These are phyloP conservation scores for Artemisia argyi DNA, from an alignment of 129 eudicot species.

Conservation along the genomic window DNA sequence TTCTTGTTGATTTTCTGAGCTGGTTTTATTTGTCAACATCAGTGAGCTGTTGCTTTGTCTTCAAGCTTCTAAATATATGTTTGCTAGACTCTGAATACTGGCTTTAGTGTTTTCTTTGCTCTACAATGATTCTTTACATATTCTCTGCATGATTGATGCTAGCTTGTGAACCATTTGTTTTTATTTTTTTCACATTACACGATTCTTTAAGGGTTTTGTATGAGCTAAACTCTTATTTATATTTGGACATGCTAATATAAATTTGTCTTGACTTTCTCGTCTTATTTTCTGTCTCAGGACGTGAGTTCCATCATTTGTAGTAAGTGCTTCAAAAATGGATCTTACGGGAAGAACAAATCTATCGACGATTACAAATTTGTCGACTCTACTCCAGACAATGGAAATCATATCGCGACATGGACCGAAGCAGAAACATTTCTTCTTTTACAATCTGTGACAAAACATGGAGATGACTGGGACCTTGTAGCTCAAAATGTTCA, in stretches of 20 bases:
- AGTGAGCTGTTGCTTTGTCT: background rate
- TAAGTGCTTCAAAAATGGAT: constrained; percentile 70
- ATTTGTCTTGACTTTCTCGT: background rate
- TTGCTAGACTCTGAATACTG: background rate
- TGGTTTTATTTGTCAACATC: too few species aligned
- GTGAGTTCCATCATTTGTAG: constrained; percentile 50
- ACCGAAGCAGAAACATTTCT: constrained; percentile 90
- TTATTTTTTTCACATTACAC: too few species aligned
- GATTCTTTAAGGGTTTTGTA: too few species aligned
- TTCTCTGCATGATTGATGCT: too few species aligned
- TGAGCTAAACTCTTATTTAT: too few species aligned
- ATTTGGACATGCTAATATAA: background rate
- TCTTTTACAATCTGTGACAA: constrained; percentile 82
- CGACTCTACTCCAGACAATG: constrained; percentile 30
- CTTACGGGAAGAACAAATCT: constrained; percentile 55
- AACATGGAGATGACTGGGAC: constrained; percentile 97
- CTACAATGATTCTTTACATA: too few species aligned
- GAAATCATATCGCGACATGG: constrained; percentile 47
- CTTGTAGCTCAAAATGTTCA: constrained; percentile 75
- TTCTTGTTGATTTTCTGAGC: too few species aligned
- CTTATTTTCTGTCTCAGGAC: constrained; percentile 51
- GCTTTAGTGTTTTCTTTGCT: too few species aligned
- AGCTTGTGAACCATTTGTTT: too few species aligned
- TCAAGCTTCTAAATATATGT: background rate
- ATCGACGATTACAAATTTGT: constrained; percentile 69